Evolutionary conservation across 1,284 basidiomycete species (phyloP), one percentile per base, ranked within the genome.

Genomic region (Melampsora americana): DNA sequence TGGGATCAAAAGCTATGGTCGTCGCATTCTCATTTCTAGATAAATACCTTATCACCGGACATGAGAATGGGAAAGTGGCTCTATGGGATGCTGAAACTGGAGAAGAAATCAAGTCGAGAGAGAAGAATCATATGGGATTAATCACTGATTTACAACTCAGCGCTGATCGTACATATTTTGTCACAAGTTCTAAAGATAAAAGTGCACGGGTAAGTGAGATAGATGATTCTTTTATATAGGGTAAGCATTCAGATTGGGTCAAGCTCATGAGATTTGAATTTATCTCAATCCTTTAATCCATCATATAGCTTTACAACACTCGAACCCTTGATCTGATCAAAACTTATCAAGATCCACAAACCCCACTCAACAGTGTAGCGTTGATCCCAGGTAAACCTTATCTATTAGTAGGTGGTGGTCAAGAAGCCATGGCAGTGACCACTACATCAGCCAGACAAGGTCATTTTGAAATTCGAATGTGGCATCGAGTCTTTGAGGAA

Each of bases 401-500:
- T 82, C 91, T 95, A 66, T 87, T 96, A 44, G 86, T 97, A 56
- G 96, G 96, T 70, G 95, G 95, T 84, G 95, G 95, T 73, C 95
- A 98, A 84, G 95, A 98, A 82, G 95, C 95, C 11, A 97, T 95
- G 94, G 90, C 86, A 81, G 95, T 99, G 75, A 98, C 96, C 18
- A 98, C 93, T 5, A 99, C 95, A 1, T 93, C 92, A 6, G 83
- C 90, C 48, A 89, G 95, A 75, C 92, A 96, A 83, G 96, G 95
- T 56, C 95, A 96, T 84, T 99, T 99, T 84, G 96, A 99, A 85
- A 93, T 94, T 3, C 88, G 95, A 65, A 98, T 99, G 86, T 99
- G 94, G 93, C 95, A 99, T 86, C 93, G 92, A 82, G 87, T 99
- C 60, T 93, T 98, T 80, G 95, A 98, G 84, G 95, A 99, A 86